Evolutionary conservation across 352 stramenopile genomes (phyloP).

Genomic region (Phytophthora macrochlamydospora): DNA sequence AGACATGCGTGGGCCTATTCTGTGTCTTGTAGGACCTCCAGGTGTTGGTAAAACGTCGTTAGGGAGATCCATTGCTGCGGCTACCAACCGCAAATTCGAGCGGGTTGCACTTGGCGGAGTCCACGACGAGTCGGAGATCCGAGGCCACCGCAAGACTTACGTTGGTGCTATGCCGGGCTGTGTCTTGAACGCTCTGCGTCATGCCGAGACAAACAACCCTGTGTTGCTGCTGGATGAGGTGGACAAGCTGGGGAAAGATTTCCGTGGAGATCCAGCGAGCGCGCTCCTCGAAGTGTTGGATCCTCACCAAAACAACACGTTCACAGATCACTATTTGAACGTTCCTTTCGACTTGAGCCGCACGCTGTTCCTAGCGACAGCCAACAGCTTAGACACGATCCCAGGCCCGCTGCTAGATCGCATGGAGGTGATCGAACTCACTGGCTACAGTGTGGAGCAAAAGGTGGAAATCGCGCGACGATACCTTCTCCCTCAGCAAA

Average conservation of each 20-base stretch:
- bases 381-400: conserved; percentile 85
- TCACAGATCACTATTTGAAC: conserved; percentile 88
- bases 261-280: conserved; percentile 65
- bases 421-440: conserved; percentile 88
- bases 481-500: conserved; percentile 82
- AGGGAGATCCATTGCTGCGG: conserved; percentile 76
- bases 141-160: conserved; percentile 87
- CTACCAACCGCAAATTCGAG: conserved; percentile 80
- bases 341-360: conserved; percentile 89
- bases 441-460: conserved; percentile 82
- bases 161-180: conserved; percentile 87
- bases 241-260: conserved; percentile 83
- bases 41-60: conserved; percentile 88
- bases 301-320: conserved; percentile 87
- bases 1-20: conserved; percentile 86
- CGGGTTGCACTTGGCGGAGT: conserved; percentile 79
- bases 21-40: conserved; percentile 88
- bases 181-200: conserved; percentile 80
- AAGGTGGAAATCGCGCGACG: conserved; percentile 82
- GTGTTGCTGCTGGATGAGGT: conserved; percentile 90
- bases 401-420: conserved; percentile 76
- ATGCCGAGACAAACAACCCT: conserved; percentile 77
- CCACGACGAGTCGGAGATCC: conserved; percentile 86
- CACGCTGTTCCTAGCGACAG: conserved; percentile 85
- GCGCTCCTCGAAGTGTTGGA: conserved; percentile 88